Evolutionary conservation across 352 stramenopile genomes (phyloP).

Genomic region (Phytophthora kernoviae): DNA sequence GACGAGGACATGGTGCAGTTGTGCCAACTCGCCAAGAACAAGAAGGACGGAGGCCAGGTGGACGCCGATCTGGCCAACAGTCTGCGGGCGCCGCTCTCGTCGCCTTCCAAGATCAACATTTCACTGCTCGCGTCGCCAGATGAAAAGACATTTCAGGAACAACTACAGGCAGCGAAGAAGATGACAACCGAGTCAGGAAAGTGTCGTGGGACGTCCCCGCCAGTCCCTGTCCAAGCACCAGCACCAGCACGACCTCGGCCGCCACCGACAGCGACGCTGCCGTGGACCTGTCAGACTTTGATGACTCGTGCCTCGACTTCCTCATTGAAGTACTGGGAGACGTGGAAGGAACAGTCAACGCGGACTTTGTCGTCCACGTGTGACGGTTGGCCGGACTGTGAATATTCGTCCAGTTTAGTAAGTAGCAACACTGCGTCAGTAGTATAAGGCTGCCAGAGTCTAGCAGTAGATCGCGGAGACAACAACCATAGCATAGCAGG

Average conservation of each 20-base stretch:
- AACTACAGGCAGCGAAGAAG: slow-evolving; percentile 15
- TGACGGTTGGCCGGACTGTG: slow-evolving; percentile 4
- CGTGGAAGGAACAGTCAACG: neutral
- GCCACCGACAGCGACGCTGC: slow-evolving; percentile 18
- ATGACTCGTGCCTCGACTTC: slow-evolving; percentile 48
- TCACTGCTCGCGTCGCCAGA: slow-evolving; percentile 16
- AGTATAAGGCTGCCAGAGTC: neutral
- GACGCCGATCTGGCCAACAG: slow-evolving; percentile 20
- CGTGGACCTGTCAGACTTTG: slow-evolving; percentile 42
- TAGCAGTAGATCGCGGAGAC: neutral
- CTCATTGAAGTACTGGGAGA: slow-evolving; percentile 43
- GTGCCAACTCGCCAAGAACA: slow-evolving; percentile 36
- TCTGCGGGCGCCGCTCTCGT: slow-evolving; percentile 32
- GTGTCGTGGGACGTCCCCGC: neutral
- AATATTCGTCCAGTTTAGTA: slow-evolving; percentile 10
- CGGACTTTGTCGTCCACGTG: slow-evolving; percentile 24
- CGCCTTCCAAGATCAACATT: slow-evolving; percentile 25
- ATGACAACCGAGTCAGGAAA: too few species aligned
- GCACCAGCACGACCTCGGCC: slow-evolving; percentile 10
- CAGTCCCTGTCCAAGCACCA: slow-evolving; percentile 25
- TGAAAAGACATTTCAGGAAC: slow-evolving; percentile 23
- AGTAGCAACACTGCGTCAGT: slow-evolving; percentile 13
- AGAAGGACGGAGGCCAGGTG: slow-evolving; percentile 21
- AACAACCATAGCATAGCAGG: neutral
- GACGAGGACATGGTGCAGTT: slow-evolving; percentile 50